Percentiles rank a stretch among this genome's conserved stretches.
Conservation (phyloP, 371 early-diverging fungal species). For the Rhizopus arrhizus region DNA sequence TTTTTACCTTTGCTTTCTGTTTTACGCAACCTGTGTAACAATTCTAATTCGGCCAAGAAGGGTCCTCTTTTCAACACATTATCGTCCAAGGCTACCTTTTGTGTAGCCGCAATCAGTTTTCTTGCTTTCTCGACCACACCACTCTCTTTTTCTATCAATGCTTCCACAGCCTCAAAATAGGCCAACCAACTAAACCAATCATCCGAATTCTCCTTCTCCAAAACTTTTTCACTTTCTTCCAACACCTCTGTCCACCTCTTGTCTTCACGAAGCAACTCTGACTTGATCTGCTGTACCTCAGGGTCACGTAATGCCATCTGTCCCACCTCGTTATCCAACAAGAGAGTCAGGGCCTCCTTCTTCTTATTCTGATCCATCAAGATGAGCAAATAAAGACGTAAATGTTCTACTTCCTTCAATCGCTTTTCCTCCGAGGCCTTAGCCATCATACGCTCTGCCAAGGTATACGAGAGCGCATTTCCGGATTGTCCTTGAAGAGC, state of each 20-base stretch:
- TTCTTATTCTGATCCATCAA: conserved; percentile 66
- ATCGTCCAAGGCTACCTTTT: conserved; percentile 36
- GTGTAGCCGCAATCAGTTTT: conserved; percentile 41
- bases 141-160: conserved; percentile 23
- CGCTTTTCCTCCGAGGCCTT: conserved; percentile 77
- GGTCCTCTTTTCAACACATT: conserved; percentile 68
- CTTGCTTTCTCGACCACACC: conserved; percentile 40
- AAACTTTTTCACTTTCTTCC: conserved; percentile 39
- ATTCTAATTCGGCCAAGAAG: conserved; percentile 74
- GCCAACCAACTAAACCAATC: conserved; percentile 73
- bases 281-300: conserved; percentile 67
- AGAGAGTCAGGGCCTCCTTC: conserved; percentile 59
- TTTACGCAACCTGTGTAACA: conserved; percentile 50
- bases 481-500: conserved; percentile 59
- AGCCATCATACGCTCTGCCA: conserved; percentile 87
- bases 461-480: conserved; percentile 59
- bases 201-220: conserved; percentile 60
- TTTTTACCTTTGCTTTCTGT: conserved; percentile 25
- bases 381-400: conserved; percentile 71
- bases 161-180: conserved; percentile 62
- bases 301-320: conserved; percentile 63
- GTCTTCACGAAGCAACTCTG: conserved; percentile 54
- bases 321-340: conserved; percentile 64
- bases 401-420: conserved; percentile 56
- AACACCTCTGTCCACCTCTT: conserved; percentile 50